phyloP scores from a whole-genome alignment of 23 red algal species.

The Pyropia haitanensis region DNA sequence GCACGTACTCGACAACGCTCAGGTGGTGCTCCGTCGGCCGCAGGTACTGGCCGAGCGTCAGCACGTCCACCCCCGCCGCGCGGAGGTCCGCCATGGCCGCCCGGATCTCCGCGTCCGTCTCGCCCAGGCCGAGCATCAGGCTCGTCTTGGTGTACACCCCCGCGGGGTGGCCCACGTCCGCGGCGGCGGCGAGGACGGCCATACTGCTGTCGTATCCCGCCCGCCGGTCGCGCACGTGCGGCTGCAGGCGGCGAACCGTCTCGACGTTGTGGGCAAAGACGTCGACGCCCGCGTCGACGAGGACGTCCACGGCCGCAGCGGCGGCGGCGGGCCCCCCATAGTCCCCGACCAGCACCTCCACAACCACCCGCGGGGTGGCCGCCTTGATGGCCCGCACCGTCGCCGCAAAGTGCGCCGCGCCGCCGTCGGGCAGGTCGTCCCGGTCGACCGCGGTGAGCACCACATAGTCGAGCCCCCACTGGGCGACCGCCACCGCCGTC shows the following conservation, averaged over 20 bases:
- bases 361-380: slow-evolving; percentile 30
- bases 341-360: slow-evolving; percentile 92
- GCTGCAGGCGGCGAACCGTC: slow-evolving; percentile 80
- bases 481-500: slow-evolving; percentile 61
- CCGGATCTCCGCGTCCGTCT: slow-evolving; percentile 67
- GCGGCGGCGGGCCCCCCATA: slow-evolving; percentile 42
- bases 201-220: slow-evolving; percentile 82
- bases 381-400: slow-evolving; percentile 75
- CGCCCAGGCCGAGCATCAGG: slow-evolving; percentile 95
- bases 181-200: slow-evolving; percentile 39
- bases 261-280: slow-evolving; percentile 97
- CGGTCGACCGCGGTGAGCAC: slow-evolving; percentile 93
- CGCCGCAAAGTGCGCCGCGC: slow-evolving; percentile 78
- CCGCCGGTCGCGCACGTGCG: slow-evolving; percentile 63
- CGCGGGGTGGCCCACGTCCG: slow-evolving; percentile 3
- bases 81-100: slow-evolving; percentile 64
- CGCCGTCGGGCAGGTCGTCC: slow-evolving; percentile 86
- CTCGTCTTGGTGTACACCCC: slow-evolving; percentile 81
- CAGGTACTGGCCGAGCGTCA: slow-evolving; percentile 94
- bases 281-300: slow-evolving; percentile 71
- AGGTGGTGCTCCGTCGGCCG: slow-evolving; percentile 73
- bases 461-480: slow-evolving; percentile 86
- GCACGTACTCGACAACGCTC: slow-evolving; percentile 79
- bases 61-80: slow-evolving; percentile 52
- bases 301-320: slow-evolving; percentile 20